phyloP scores from a whole-genome alignment of 2,329 filamentous ascomycete species.

The Botrytis tulipae region DNA sequence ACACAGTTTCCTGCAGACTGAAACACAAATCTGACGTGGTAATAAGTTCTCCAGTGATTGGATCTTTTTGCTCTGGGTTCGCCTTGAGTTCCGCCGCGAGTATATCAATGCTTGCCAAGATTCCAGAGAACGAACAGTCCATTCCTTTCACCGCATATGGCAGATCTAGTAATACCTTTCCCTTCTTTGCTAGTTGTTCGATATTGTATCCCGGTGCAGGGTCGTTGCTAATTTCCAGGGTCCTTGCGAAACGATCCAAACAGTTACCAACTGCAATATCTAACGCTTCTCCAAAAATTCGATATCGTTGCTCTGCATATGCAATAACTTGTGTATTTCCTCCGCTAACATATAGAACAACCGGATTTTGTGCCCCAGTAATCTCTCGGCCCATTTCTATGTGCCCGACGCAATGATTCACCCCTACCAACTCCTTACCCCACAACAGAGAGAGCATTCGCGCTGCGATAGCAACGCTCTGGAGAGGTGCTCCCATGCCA shows the following conservation, averaged over 20 bases:
- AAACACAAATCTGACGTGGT: constrained; percentile 89
- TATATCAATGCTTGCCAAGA: constrained; percentile 78
- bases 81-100: constrained; percentile 67
- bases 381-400: constrained; percentile 98
- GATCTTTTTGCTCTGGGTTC: constrained; percentile 45
- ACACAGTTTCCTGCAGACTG: constrained; percentile 91
- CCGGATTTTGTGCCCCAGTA: constrained; percentile 84
- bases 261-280: constrained; percentile 98
- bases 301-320: constrained; percentile 89
- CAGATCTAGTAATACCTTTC: constrained; percentile 72
- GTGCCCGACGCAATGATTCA: constrained; percentile 97
- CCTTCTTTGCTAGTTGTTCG: constrained; percentile 82
- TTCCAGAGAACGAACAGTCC: constrained; percentile 95
- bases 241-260: constrained; percentile 91
- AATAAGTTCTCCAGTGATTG: constrained; percentile 55
- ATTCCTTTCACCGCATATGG: constrained; percentile 98
- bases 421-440: constrained; percentile 84
- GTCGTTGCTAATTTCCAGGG: constrained; percentile 88
- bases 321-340: constrained; percentile 98
- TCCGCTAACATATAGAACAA: constrained; percentile 92
- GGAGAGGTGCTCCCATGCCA: constrained; percentile 92
- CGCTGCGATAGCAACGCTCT: constrained; percentile 81
- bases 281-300: constrained; percentile 96
- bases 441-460: constrained; percentile 80
- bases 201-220: constrained; percentile 98